Conservation (phyloP, 2,329 filamentous ascomycete species). For the Claviceps humidiphila region DNA sequence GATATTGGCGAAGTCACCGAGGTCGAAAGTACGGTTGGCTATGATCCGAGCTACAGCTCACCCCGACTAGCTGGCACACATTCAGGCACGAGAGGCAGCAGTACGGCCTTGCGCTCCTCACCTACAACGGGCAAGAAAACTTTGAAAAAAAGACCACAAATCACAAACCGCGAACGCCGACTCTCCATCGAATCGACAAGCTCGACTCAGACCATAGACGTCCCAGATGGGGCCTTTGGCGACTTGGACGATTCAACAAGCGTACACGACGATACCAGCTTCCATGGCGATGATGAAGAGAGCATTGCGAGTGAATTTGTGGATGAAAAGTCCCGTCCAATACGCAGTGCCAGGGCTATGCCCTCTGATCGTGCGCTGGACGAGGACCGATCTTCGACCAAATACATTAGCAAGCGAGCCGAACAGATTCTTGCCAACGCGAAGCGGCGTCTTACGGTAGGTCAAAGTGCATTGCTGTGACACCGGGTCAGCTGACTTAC, state of each 20-base stretch:
- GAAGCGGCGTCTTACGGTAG: conserved; percentile 74
- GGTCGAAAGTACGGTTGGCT: conserved; percentile 36
- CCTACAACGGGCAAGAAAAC: conserved; percentile 29
- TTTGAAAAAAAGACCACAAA: conserved; percentile 32
- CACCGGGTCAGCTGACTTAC: background rate
- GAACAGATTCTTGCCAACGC: conserved; percentile 89
- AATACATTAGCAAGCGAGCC: conserved; percentile 65
- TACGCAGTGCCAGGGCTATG: conserved; percentile 6
- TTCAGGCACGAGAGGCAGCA: conserved; percentile 18
- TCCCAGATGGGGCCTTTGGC: conserved; percentile 35
- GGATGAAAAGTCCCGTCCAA: conserved; percentile 27
- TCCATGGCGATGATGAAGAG: conserved; percentile 55
- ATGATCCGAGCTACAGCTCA: conserved; percentile 24
- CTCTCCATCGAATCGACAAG: conserved; percentile 47
- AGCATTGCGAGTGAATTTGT: conserved; percentile 46
- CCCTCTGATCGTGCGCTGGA: conserved; percentile 8
- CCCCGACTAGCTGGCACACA: conserved; percentile 18
- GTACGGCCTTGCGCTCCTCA: conserved; percentile 26
- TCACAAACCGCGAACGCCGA: conserved; percentile 33
- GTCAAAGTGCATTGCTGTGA: conserved; percentile 17
- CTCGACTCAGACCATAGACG: conserved; percentile 40
- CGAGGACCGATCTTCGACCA: conserved; percentile 56
- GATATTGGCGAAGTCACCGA: conserved; percentile 48
- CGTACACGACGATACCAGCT: conserved; percentile 46
- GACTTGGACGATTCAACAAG: conserved; percentile 51